Evolutionary conservation across 2,329 filamentous ascomycete species (phyloP).

Genomic region (Atkinsonella hypoxylon): DNA sequence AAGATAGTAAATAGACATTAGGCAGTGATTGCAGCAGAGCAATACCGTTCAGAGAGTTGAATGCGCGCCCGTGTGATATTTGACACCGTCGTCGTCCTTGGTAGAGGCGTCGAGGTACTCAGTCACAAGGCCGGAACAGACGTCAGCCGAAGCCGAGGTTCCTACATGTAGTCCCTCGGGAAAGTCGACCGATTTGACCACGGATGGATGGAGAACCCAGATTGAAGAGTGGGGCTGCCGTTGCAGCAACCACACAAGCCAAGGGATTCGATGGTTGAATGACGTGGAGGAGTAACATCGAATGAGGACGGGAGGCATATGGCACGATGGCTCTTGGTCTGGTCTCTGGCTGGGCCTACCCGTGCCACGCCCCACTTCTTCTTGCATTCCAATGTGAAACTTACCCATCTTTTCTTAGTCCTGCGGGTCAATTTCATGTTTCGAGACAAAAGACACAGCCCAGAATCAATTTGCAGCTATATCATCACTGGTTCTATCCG

Average conservation of each 20-base stretch:
- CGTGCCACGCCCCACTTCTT: too few species aligned
- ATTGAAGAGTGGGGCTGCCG: background rate
- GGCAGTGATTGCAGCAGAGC: background rate
- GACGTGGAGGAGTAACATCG: too few species aligned
- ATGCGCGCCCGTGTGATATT: too few species aligned
- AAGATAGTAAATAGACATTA: background rate
- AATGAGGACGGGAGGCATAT: too few species aligned
- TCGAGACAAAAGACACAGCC: background rate
- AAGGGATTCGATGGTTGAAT: too few species aligned
- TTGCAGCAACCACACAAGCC: background rate
- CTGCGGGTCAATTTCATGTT: too few species aligned
- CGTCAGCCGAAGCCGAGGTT: background rate
- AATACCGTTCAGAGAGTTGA: background rate
- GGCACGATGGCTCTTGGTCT: too few species aligned
- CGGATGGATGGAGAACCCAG: background rate
- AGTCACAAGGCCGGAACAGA: background rate
- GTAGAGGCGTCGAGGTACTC: background rate
- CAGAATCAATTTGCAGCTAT: conserved; percentile 5
- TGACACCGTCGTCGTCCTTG: background rate
- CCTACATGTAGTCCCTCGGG: background rate
- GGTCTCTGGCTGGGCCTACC: too few species aligned
- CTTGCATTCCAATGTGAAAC: background rate
- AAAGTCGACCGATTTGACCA: background rate
- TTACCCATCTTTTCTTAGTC: too few species aligned
- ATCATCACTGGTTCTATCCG: conserved; percentile 19